Conservation (phyloP, 495 filamentous ascomycete species). For the Parmelia sp. region DNA sequence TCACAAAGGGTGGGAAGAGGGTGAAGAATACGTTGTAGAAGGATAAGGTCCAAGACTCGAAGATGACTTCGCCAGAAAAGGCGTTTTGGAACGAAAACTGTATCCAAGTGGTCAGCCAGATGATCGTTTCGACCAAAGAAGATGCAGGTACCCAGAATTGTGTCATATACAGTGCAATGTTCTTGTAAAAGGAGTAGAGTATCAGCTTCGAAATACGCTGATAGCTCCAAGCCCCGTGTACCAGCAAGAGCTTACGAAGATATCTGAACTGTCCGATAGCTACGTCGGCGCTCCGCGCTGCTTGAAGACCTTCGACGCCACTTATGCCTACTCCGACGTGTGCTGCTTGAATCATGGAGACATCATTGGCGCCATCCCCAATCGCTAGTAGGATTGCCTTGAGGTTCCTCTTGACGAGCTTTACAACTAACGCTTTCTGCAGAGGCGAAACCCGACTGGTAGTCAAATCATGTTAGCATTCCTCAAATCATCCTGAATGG, state of each 20-base stretch:
- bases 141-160: constrained; percentile 84
- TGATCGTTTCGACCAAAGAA: constrained; percentile 7
- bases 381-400: constrained; percentile 91
- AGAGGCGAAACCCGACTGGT: constrained; percentile 88
- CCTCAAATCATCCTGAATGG: neutral
- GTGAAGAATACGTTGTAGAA: constrained; percentile 99
- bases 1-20: constrained; percentile 83
- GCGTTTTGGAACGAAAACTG: constrained; percentile 96
- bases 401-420: constrained; percentile 93
- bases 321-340: constrained; percentile 98
- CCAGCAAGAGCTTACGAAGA: constrained; percentile 87
- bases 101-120: constrained; percentile 32
- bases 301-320: constrained; percentile 97
- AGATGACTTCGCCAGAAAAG: constrained; percentile 96
- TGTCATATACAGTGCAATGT: constrained; percentile 96
- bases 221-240: constrained; percentile 97
- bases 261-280: constrained; percentile 95
- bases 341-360: constrained; percentile 98
- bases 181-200: constrained; percentile 99
- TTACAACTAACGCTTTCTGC: constrained; percentile 96
- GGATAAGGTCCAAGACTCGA: constrained; percentile 97
- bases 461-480: constrained; percentile 22
- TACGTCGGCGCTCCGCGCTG: constrained; percentile 91
- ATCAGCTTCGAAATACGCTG: constrained; percentile 95
- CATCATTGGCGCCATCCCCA: constrained; percentile 97